Evolutionary conservation across 2,329 filamentous ascomycete genomes (phyloP).

Genomic region (Amphichorda felina): DNA sequence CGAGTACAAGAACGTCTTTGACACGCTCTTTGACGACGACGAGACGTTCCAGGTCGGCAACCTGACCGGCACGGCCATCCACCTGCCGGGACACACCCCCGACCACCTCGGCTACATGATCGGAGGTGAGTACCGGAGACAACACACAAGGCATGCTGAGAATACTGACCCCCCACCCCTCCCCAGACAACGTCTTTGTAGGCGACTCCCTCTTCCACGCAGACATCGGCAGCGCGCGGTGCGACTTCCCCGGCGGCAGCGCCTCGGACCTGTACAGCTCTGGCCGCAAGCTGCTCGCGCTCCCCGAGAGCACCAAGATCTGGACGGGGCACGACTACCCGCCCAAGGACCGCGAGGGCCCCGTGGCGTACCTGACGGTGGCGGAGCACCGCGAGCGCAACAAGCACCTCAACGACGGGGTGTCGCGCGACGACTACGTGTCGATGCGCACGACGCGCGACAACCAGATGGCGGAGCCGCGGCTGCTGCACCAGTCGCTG

Average conservation of each 20-base stretch:
- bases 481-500: conserved; percentile 31
- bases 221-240: conserved; percentile 34
- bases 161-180: no score
- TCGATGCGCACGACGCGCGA: conserved; percentile 26
- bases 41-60: conserved; percentile 38
- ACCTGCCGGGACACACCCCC: conserved; percentile 49
- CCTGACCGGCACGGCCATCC: conserved; percentile 30
- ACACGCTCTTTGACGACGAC: conserved; percentile 39
- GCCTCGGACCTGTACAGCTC: conserved; percentile 27
- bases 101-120: conserved; percentile 49
- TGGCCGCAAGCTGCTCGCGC: conserved; percentile 20
- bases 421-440: conserved; percentile 27
- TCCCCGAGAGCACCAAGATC: conserved; percentile 27
- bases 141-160: no score
- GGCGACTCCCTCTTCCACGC: conserved; percentile 36
- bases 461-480: conserved; percentile 23
- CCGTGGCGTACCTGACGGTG: conserved; percentile 27
- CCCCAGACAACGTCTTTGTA: conserved; percentile 28
- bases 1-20: conserved; percentile 36
- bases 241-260: conserved; percentile 37
- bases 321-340: conserved; percentile 42
- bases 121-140: conserved; percentile 20
- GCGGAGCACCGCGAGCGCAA: conserved; percentile 27
- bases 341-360: conserved; percentile 14
- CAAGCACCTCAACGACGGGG: conserved; percentile 27